These are phyloP conservation scores for Psidium guajava DNA, from an alignment of 345 rosid genomes.

Conservation along the genomic window DNA sequence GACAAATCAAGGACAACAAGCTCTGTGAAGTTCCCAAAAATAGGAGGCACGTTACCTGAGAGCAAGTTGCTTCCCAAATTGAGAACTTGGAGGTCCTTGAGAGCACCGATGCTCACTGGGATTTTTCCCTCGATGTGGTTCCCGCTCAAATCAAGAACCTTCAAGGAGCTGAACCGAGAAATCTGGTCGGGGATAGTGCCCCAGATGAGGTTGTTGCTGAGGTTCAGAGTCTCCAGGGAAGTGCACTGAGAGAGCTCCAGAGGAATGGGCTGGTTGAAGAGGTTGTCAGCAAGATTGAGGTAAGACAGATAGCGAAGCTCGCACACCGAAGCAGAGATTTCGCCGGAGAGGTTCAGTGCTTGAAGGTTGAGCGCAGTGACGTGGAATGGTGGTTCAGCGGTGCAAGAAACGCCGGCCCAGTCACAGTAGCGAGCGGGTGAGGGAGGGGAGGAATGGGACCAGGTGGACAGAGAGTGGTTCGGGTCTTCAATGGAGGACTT, in stretches of 20 bases:
- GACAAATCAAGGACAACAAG: conserved; percentile 82
- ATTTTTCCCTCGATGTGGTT: conserved; percentile 77
- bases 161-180: conserved; percentile 41
- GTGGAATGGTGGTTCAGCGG: conserved; percentile 28
- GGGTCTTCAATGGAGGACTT: conserved; percentile 67
- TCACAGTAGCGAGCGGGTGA: conserved; percentile 43
- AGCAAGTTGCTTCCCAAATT: conserved; percentile 69
- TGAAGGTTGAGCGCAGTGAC: conserved; percentile 66
- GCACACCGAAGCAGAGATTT: conserved; percentile 69
- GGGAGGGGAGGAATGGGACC: conserved; percentile 42
- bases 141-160: conserved; percentile 52
- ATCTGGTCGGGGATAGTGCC: conserved; percentile 75
- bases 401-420: conserved; percentile 84
- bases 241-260: conserved; percentile 60
- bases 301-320: conserved; percentile 40
- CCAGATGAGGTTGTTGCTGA: conserved; percentile 63
- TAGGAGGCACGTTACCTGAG: conserved; percentile 60
- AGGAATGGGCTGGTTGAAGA: conserved; percentile 77
- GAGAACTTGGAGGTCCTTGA: conserved; percentile 44
- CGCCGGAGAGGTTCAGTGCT: conserved; percentile 83
- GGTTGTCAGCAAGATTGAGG: conserved; percentile 72
- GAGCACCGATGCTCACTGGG: conserved; percentile 59
- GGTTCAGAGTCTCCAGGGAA: conserved; percentile 61
- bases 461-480: conserved; percentile 51
- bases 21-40: conserved; percentile 56